These are phyloP conservation scores for Davidsoniella neocaledoniae DNA, from an alignment of 2,329 filamentous ascomycete species.

Conservation along the genomic window DNA sequence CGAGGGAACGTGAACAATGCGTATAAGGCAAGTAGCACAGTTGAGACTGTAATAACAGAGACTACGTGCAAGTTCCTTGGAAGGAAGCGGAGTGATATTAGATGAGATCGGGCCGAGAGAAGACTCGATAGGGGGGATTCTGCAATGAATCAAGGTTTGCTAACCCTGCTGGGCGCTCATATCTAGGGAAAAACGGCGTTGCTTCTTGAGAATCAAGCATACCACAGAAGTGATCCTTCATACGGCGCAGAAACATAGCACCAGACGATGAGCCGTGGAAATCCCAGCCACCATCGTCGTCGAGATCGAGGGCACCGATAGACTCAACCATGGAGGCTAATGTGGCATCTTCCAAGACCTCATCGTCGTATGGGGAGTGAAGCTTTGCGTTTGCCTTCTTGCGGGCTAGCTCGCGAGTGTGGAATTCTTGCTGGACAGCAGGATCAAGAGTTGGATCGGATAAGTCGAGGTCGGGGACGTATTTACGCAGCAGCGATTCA, in stretches of 20 bases:
- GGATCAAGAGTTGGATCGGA: slow-evolving; percentile 72
- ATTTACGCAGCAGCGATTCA: slow-evolving; percentile 59
- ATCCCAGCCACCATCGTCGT: slow-evolving; percentile 83
- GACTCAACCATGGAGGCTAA: slow-evolving; percentile 91
- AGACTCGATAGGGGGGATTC: slow-evolving; percentile 31
- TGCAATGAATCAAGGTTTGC: slow-evolving; percentile 52
- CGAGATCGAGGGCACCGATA: slow-evolving; percentile 77
- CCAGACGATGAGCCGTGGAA: slow-evolving; percentile 91
- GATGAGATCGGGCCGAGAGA: slow-evolving; percentile 33
- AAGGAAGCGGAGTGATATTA: slow-evolving; percentile 51
- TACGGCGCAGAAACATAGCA: slow-evolving; percentile 67
- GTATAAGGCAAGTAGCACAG: slow-evolving; percentile 40
- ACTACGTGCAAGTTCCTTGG: slow-evolving; percentile 35
- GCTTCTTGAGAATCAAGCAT: slow-evolving; percentile 50
- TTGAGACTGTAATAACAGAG: slow-evolving; percentile 39
- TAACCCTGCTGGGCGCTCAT: slow-evolving; percentile 31
- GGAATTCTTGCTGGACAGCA: slow-evolving; percentile 52
- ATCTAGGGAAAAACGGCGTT: slow-evolving; percentile 39
- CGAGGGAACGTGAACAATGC: slow-evolving; percentile 64
- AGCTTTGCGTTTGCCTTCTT: slow-evolving; percentile 24
- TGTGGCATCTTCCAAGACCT: slow-evolving; percentile 46
- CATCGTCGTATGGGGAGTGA: slow-evolving; percentile 14
- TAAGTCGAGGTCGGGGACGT: slow-evolving; percentile 71
- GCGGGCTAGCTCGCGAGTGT: slow-evolving; percentile 35
- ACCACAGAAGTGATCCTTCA: slow-evolving; percentile 75